Base-by-base conservation (phyloP, 805 yeast genomes). In the Starmerella scarabaei region DNA sequence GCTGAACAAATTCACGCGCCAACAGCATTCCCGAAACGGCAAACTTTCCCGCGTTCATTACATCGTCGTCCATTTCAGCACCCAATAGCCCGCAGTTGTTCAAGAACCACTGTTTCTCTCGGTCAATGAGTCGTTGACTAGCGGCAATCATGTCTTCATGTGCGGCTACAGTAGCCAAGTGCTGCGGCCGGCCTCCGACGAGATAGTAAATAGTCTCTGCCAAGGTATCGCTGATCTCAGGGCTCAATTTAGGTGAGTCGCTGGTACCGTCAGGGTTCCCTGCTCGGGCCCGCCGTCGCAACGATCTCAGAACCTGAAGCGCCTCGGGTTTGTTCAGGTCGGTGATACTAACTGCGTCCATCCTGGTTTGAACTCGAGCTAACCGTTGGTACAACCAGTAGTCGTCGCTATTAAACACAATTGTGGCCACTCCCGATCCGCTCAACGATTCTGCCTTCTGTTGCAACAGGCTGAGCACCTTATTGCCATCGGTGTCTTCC, bases 131-230 rank as follows among this genome's bases (percentile, higher is more conserved):
- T 43, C 66, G 68, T 50, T 80, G 80, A 47, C 82, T 74, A 0
- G 84, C 84, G 26, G 59, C 58, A 24, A 77, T 51, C 41, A 57
- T 49, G 40, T 60, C 58, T 1, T 36, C 37, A 24, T 55, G 55
- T 9, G 58, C 55, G 1, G 49, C 49, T 1, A 79, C 88, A 35
- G 77, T 77, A 2, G 80, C 71, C 3, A 82, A 59, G 57, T 82
- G 88, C 57, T 82, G 93, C 0, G 93, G 85, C 35, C 93, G 66
- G 1, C 93, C 93, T 2, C 93, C 93, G 33, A 81, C 72, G 28
- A 80, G 60, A 43, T 76, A 74, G 55, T 77, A 81, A 3, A 81
- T 67, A 30, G 69, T 59, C 38, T 71, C 61, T 20, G 80, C 75
- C 1, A 52, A 38, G 0, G 55, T 60, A 3, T 64, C 68, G 14